Evolutionary conservation across 2,329 filamentous ascomycete genomes (phyloP), one percentile per base, ranked within the genome.

Genomic region (Kalmusia sp.): DNA sequence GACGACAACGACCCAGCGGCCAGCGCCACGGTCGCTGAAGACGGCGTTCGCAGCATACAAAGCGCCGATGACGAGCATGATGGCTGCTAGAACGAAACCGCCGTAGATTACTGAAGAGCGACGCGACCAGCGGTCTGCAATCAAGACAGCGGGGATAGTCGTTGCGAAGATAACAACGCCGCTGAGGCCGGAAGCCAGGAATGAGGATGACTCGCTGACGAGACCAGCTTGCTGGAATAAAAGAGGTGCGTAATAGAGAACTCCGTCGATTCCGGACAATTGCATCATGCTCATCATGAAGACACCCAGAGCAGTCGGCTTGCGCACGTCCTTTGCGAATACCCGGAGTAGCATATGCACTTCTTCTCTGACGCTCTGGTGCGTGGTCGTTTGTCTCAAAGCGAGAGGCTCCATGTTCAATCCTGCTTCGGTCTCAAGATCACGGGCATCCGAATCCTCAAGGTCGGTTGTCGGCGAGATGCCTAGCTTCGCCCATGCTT

Each of bases 261-360:
- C 79, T 0, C 82, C 85, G 57, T 88, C 86, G 44, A 88, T 87
- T 0, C 86, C 85, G 24, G 77, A 82, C 0, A 87, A 71, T 59
- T 88, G 86, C 27, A 84, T 78, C 77, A 86, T 84, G 1, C 76
- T 80, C 65, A 87, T 79, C 47, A 86, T 68, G 55, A 87, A 87
- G 0, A 84, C 74, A 0, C 79, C 84, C 15, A 87, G 69, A 19
- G 52, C 34, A 12, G 52, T 54, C 22, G 30, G 40, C 9, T 35
- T 28, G 15, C 52, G 35, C 30, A 66, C 66, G 4, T 59, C 54
- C 12, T 55, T 51, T 6, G 57, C 40, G 49, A 71, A 71, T 1
- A 68, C 48, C 25, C 57, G 52, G 7, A 51, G 43, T n/a, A 69
- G 39, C n/a, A 60, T 59, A 54, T 62, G 37, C 38, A 50, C 43